A percentile compares a stretch with the other conserved stretches of the same genome.
Conservation (phyloP, 192 early-diverging fungal species). For the Phycomyces nitens region DNA sequence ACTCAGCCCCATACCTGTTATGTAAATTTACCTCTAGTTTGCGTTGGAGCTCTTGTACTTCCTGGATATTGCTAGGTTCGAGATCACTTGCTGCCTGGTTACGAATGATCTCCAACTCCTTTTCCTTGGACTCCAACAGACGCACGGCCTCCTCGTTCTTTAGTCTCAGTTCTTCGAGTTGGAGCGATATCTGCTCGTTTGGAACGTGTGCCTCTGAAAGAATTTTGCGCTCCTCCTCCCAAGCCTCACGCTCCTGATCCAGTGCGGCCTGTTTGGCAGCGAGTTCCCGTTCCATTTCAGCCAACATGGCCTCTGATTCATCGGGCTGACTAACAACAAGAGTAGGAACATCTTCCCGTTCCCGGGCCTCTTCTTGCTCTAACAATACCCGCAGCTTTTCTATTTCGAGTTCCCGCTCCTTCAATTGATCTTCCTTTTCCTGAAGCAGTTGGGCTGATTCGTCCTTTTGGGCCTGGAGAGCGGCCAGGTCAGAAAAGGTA, state of each 20-base stretch:
- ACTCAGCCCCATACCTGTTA: background rate
- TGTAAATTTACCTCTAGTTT: slow-evolving; percentile 21
- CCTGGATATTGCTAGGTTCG: slow-evolving; percentile 5
- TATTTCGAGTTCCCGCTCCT: background rate
- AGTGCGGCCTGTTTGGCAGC: slow-evolving; percentile 9
- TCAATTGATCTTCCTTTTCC: slow-evolving; percentile 15
- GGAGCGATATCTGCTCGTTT: slow-evolving; percentile 20
- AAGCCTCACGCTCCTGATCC: background rate
- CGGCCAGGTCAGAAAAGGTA: background rate
- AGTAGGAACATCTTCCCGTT: too few relatives aligned
- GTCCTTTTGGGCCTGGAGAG: slow-evolving; percentile 10
- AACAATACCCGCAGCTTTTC: slow-evolving; percentile 8
- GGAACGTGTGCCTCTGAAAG: slow-evolving; percentile 13
- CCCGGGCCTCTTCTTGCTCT: slow-evolving; percentile 4
- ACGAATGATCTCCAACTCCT: slow-evolving; percentile 24
- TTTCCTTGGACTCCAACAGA: slow-evolving; percentile 25
- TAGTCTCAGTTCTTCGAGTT: slow-evolving; percentile 28
- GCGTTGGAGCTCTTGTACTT: slow-evolving; percentile 11
- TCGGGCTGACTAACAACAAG: too few relatives aligned
- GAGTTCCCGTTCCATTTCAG: slow-evolving; percentile 3
- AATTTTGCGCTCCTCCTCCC: slow-evolving; percentile 14
- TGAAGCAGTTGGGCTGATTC: background rate
- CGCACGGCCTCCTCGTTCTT: slow-evolving; percentile 32
- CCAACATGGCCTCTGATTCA: too few relatives aligned
- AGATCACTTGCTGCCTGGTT: slow-evolving; percentile 2